Evolutionary conservation across 805 yeast species (phyloP).

Genomic region (Wickerhamia fluorescens): DNA sequence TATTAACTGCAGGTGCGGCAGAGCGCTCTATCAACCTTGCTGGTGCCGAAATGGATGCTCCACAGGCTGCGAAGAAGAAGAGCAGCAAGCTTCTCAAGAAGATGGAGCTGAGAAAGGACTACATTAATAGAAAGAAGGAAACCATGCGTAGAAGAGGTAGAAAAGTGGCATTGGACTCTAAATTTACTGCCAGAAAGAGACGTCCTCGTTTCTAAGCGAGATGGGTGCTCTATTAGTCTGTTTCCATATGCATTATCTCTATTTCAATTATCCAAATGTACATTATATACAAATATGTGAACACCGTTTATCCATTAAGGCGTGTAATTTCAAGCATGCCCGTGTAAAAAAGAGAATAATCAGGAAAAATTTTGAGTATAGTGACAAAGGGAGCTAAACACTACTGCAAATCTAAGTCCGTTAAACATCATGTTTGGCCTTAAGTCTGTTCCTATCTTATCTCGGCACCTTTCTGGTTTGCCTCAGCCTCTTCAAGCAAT

Average conservation of each 20-base stretch:
- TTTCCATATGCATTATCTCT: neutral
- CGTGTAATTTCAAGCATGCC: neutral
- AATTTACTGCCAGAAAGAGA: conserved; percentile 77
- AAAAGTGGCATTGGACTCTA: conserved; percentile 81
- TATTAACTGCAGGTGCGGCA: conserved; percentile 79
- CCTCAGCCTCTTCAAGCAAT: too few species aligned
- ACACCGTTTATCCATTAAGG: too few species aligned
- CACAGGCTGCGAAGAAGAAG: conserved; percentile 34
- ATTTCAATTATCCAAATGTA: conserved; percentile 1
- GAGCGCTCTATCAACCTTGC: conserved; percentile 68
- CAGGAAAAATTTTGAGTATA: too few species aligned
- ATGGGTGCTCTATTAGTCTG: neutral
- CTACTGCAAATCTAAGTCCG: too few species aligned
- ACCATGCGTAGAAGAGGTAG: conserved; percentile 89
- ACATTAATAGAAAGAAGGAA: conserved; percentile 85
- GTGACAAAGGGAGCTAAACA: too few species aligned
- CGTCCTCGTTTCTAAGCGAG: conserved; percentile 30
- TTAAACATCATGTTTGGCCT: too few species aligned
- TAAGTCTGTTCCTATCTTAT: too few species aligned
- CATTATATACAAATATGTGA: too few species aligned
- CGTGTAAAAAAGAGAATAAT: conserved; percentile 6
- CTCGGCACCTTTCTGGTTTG: too few species aligned
- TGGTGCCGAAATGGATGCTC: conserved; percentile 76
- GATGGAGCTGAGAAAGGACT: conserved; percentile 72
- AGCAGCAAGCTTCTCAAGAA: conserved; percentile 45